A percentile compares a stretch with the other conserved stretches of the same genome.
phyloP scores from a whole-genome alignment of 1,139 yeast genomes.

The Yamadazyma aaseri region DNA sequence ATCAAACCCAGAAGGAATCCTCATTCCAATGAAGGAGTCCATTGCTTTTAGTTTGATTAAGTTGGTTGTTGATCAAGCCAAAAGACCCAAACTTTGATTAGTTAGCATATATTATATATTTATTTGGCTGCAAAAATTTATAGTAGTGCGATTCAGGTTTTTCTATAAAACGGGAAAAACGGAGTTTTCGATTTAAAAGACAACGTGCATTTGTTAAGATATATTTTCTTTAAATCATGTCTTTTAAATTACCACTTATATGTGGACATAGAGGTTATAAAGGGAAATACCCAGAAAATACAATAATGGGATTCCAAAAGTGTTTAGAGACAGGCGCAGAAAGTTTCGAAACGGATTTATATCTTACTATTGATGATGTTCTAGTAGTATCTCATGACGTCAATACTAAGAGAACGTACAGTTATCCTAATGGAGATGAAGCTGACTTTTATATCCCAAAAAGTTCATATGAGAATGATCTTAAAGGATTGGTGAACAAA shows the following conservation, averaged over 20 bases:
- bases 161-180: too few relatives aligned
- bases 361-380: slow-evolving; percentile 69
- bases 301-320: slow-evolving; percentile 66
- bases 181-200: too few relatives aligned
- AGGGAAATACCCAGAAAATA: slow-evolving; percentile 73
- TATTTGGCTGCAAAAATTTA: neutral
- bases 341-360: slow-evolving; percentile 81
- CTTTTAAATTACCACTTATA: slow-evolving; percentile 25
- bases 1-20: slow-evolving; percentile 39
- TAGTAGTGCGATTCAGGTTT: too few relatives aligned
- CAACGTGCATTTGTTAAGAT: too few relatives aligned
- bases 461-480: slow-evolving; percentile 35
- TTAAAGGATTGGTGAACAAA: slow-evolving; percentile 55
- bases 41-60: slow-evolving; percentile 45
- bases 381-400: slow-evolving; percentile 78
- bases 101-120: neutral
- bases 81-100: slow-evolving; percentile 13
- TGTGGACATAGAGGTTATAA: slow-evolving; percentile 55
- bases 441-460: slow-evolving; percentile 40
- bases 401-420: slow-evolving; percentile 60
- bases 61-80: slow-evolving; percentile 42
- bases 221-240: slow-evolving; percentile 5
- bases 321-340: slow-evolving; percentile 71
- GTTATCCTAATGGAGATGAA: slow-evolving; percentile 39
- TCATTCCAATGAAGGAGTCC: slow-evolving; percentile 42